Percentiles rank a stretch among this genome's conserved stretches.
Evolutionary conservation across 2,329 filamentous ascomycete genomes (phyloP).

Genomic region (Fusarium keratoplasticum): DNA sequence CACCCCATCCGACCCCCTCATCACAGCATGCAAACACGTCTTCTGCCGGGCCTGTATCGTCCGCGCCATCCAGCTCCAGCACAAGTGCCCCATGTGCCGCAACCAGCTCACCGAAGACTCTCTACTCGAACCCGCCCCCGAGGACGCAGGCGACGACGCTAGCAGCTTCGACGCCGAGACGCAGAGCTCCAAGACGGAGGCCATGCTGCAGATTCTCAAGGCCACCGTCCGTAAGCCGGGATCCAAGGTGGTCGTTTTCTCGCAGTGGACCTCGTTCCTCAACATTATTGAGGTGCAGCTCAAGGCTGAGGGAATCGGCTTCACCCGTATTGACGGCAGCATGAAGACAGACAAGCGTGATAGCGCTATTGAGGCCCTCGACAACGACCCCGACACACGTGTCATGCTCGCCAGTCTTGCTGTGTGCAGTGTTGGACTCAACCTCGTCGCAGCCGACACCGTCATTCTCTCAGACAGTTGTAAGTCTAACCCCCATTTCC

Average conservation of each 20-base stretch:
- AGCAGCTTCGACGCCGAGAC: slow-evolving; percentile 69
- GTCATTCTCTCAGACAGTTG: slow-evolving; percentile 85
- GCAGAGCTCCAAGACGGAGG: slow-evolving; percentile 85
- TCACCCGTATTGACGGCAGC: slow-evolving; percentile 81
- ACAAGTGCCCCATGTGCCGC: slow-evolving; percentile 88
- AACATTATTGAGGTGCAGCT: slow-evolving; percentile 79
- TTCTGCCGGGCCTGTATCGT: slow-evolving; percentile 82
- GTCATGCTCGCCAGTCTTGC: slow-evolving; percentile 85
- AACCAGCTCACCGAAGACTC: slow-evolving; percentile 70
- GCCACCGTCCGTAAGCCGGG: slow-evolving; percentile 73
- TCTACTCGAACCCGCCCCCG: slow-evolving; percentile 73
- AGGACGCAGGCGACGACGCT: slow-evolving; percentile 58
- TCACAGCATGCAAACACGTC: slow-evolving; percentile 85
- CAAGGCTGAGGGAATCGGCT: slow-evolving; percentile 68
- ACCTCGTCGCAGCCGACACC: slow-evolving; percentile 86
- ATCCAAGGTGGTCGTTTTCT: slow-evolving; percentile 80
- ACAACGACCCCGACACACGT: slow-evolving; percentile 73
- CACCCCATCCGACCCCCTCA: slow-evolving; percentile 76
- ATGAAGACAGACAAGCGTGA: slow-evolving; percentile 81
- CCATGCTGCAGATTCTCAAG: slow-evolving; percentile 78
- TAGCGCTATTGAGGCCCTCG: slow-evolving; percentile 73
- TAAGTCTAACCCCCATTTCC: slow-evolving; percentile 46
- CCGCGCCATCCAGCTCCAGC: slow-evolving; percentile 78
- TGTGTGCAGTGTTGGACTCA: slow-evolving; percentile 87
- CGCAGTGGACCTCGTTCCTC: slow-evolving; percentile 82